phyloP scores from a whole-genome alignment of 306 rosid species.

The Cicer chorassanicum region DNA sequence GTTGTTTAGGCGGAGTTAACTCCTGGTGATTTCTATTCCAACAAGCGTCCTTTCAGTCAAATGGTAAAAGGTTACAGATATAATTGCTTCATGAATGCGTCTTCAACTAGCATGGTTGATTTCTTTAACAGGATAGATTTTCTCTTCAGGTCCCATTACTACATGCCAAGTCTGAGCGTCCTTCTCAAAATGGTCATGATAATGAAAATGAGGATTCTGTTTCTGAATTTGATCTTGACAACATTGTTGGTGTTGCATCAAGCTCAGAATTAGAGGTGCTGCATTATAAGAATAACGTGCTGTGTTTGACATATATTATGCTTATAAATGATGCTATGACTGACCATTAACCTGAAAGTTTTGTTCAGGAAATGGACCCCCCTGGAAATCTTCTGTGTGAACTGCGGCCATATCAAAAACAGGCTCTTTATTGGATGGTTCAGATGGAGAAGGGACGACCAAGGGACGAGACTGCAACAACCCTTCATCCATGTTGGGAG shows the following conservation, averaged over 20 bases:
- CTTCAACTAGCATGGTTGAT: conserved; percentile 34
- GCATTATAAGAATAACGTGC: conserved; percentile 39
- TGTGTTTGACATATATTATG: conserved; percentile 31
- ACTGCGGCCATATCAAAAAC: conserved; percentile 89
- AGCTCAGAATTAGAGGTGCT: conserved; percentile 85
- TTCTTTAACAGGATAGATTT: conserved; percentile 52
- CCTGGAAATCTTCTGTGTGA: conserved; percentile 78
- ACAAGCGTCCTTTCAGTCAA: conserved; percentile 72
- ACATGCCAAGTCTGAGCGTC: conserved; percentile 53
- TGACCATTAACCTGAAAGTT: conserved; percentile 40
- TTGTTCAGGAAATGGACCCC: conserved; percentile 85
- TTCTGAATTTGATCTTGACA: conserved; percentile 78
- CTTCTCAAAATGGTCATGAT: conserved; percentile 63
- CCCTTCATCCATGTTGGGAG: conserved; percentile 98
- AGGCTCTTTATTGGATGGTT: conserved; percentile 91
- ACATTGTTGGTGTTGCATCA: conserved; percentile 83
- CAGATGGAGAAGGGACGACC: conserved; percentile 80
- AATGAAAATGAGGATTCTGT: conserved; percentile 65
- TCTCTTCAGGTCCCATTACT: conserved; percentile 57
- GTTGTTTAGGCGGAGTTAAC: conserved; percentile 80
- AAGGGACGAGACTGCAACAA: conserved; percentile 68
- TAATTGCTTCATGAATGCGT: conserved; percentile 18
- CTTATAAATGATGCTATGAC: conserved; percentile 39
- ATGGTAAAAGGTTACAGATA: conserved; percentile 50
- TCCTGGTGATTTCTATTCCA: conserved; percentile 74